Evolutionary conservation across 306 rosid genomes (phyloP), one percentile per base, ranked within the genome.

Genomic region (Fagus sylvatica): DNA sequence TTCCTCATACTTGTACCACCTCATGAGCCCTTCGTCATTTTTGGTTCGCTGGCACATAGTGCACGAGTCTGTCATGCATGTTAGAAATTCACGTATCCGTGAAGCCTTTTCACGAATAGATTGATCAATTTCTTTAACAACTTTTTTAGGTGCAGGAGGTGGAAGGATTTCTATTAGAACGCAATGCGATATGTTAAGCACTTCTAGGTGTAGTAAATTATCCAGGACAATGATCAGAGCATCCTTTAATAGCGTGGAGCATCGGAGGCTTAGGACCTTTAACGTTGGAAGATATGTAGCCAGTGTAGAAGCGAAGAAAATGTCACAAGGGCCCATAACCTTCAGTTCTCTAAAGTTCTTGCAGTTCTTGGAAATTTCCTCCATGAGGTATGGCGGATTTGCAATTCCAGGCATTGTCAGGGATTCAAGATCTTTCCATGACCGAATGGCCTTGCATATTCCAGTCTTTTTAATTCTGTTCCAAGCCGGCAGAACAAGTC

Each of bases 1-100:
- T 74, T 92, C 91, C 87, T 88, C 96, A 4, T 92, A 92, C 74
- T 78, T 88, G 85, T 92, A 92, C 97, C 97, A 92, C 92, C 97
- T 92, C 76, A 92, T 53, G 19, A 84, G 76, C 76, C 97, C 97
- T 72, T 92, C 95, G 22, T 92, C 92, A 13, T 56, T 70, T 80
- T 79, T 86, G 4, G 93, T 88, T 46, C 93, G 78, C 65, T 88
- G 88, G 84, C 97, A 92, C 91, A 90, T 92, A 71, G 84, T 53
- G 69, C 97, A 90, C 0, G 88, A 42, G 46, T 87, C 90, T 0
- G 90, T 76, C 93, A 85, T 90, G 90, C 97, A 92, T 1, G 89
- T 83, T 66, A 86, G 32, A 51, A 92, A 90, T 48, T 71, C 66
- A 0, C 87, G 92, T 36, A 92, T 65, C 19, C 83, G 88, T 64